phyloP scores from a whole-genome alignment of 805 yeast genomes.

The Metschnikowia bowlesiae region DNA sequence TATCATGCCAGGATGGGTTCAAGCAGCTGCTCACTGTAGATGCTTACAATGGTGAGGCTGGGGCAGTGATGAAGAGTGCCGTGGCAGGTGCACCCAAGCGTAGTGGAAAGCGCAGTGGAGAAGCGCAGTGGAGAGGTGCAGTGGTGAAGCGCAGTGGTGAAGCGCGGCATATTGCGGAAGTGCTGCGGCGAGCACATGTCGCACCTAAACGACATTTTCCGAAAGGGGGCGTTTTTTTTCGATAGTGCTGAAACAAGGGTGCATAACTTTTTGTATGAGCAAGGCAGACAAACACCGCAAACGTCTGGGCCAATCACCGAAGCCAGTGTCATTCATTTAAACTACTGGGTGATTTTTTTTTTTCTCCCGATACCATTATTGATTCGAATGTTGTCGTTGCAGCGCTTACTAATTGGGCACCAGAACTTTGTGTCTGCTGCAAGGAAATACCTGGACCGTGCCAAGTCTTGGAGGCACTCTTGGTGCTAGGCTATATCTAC shows the following conservation, averaged over 20 bases:
- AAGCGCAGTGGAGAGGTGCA: slow-evolving; percentile 1
- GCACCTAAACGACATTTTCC: slow-evolving; percentile 5
- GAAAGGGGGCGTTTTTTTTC: not conserved
- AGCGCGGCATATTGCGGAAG: not conserved
- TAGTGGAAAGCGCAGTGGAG: not conserved
- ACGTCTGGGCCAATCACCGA: not conserved
- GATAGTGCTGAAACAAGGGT: not conserved
- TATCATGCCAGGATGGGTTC: not conserved
- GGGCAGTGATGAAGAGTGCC: not conserved
- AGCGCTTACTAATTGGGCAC: not conserved
- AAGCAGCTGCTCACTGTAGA: not conserved
- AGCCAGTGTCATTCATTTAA: too few relatives aligned
- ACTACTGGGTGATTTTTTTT: too few relatives aligned
- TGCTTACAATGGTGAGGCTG: not conserved
- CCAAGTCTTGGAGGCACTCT: not conserved
- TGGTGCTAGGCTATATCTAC: not conserved
- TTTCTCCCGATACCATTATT: too few relatives aligned
- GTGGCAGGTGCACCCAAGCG: not conserved
- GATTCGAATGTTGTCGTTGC: too few relatives aligned
- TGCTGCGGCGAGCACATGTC: slow-evolving; percentile 4
- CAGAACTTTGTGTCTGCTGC: not conserved
- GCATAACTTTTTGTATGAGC: not conserved
- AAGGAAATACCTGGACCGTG: not conserved
- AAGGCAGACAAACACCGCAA: not conserved
- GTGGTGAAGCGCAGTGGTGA: slow-evolving; percentile 1